Evolutionary conservation across 2,329 filamentous ascomycete genomes (phyloP).

Genomic region (Venturia effusa): DNA sequence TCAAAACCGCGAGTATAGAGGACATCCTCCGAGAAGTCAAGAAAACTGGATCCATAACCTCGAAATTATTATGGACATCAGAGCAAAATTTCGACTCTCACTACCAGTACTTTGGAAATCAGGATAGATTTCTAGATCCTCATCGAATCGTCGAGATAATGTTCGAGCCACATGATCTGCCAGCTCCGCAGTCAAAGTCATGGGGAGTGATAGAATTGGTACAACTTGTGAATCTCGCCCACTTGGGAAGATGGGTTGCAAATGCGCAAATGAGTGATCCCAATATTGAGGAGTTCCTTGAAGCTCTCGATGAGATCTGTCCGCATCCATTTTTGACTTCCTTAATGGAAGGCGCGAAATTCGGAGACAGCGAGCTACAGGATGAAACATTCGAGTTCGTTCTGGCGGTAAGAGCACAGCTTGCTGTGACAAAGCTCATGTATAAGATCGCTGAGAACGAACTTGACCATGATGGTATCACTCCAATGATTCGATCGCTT

Average conservation of each 20-base stretch:
- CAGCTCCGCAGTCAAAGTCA: slow-evolving; percentile 19
- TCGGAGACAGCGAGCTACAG: slow-evolving; percentile 30
- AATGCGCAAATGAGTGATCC: slow-evolving; percentile 19
- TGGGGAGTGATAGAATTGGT: slow-evolving; percentile 31
- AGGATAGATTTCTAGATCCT: slow-evolving; percentile 28
- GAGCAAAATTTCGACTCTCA: slow-evolving; percentile 27
- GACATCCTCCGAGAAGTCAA: slow-evolving; percentile 20
- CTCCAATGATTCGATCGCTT: slow-evolving; percentile 24
- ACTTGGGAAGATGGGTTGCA: slow-evolving; percentile 29
- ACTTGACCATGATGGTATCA: slow-evolving; percentile 26
- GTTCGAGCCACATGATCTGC: slow-evolving; percentile 22
- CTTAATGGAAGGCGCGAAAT: slow-evolving; percentile 13
- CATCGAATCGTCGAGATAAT: slow-evolving; percentile 28
- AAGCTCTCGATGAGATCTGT: slow-evolving; percentile 24
- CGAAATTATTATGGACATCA: slow-evolving; percentile 24
- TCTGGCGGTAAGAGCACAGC: slow-evolving; percentile 45
- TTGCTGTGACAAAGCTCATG: slow-evolving; percentile 35
- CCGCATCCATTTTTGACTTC: slow-evolving; percentile 24
- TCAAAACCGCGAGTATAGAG: background rate
- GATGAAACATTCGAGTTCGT: slow-evolving; percentile 37
- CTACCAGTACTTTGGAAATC: background rate
- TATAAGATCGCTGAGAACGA: slow-evolving; percentile 20
- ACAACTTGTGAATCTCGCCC: slow-evolving; percentile 33
- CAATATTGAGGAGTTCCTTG: slow-evolving; percentile 21
- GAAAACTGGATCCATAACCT: slow-evolving; percentile 25